A percentile compares a stretch with the other conserved stretches of the same genome.
Conservation (phyloP, 106 monocot genomes). For the Dendrobium catenatum region DNA sequence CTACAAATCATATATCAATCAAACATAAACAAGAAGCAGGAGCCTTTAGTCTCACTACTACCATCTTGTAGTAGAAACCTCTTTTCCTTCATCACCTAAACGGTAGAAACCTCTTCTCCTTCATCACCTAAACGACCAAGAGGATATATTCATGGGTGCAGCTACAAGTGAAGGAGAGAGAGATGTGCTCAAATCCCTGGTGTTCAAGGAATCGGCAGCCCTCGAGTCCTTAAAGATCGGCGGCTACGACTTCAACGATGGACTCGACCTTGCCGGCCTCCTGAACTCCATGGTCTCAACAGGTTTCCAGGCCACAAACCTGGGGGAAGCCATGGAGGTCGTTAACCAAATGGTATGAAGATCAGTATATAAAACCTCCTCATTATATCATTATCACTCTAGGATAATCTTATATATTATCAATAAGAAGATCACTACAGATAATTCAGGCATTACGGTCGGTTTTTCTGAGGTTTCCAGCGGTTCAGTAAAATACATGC, state of each 20-base stretch:
- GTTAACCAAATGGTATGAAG: constrained; percentile 68
- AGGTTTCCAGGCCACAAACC: constrained; percentile 86
- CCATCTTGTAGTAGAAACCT: too few relatives aligned
- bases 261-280: constrained; percentile 35
- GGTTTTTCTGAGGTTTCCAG: too few relatives aligned
- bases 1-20: too few relatives aligned
- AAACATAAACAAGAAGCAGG: too few relatives aligned
- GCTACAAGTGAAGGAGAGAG: constrained; percentile 17
- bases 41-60: too few relatives aligned
- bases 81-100: too few relatives aligned
- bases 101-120: too few relatives aligned
- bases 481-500: too few relatives aligned
- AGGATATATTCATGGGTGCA: background rate
- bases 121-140: too few relatives aligned
- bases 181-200: constrained; percentile 37
- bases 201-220: constrained; percentile 60
- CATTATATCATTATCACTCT: background rate
- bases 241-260: constrained; percentile 72
- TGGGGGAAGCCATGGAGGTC: constrained; percentile 70
- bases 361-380: background rate
- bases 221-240: constrained; percentile 49
- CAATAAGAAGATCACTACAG: too few relatives aligned
- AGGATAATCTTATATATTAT: background rate
- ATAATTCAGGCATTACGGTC: too few relatives aligned
- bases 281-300: constrained; percentile 51